A percentile compares a stretch with the other conserved stretches of the same genome.
Conservation (phyloP, 2,329 filamentous ascomycete species). For the Phaeosphaeriaceae sp. region DNA sequence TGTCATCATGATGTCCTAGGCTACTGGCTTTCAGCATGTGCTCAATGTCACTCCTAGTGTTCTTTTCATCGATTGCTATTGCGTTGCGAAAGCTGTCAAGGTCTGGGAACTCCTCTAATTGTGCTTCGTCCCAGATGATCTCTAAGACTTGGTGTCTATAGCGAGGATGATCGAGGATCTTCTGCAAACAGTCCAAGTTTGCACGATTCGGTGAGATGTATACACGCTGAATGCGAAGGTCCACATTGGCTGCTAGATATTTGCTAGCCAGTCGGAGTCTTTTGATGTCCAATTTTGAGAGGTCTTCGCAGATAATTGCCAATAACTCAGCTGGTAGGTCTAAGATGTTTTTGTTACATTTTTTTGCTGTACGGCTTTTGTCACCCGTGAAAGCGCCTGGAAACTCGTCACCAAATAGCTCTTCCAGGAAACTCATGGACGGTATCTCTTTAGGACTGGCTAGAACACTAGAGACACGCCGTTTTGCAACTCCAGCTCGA, state of each 20-base stretch:
- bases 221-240: slow-evolving; percentile 43
- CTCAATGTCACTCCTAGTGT: slow-evolving; percentile 11
- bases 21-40: slow-evolving; percentile 6
- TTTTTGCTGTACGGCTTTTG: slow-evolving; percentile 4
- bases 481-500: slow-evolving; percentile 30
- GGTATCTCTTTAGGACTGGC: slow-evolving; percentile 26
- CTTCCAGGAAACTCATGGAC: slow-evolving; percentile 32
- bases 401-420: slow-evolving; percentile 33
- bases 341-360: slow-evolving; percentile 23
- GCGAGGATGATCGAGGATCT: slow-evolving; percentile 46
- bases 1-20: slow-evolving; percentile 1
- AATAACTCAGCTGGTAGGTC: slow-evolving; percentile 29
- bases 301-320: slow-evolving; percentile 17
- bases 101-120: slow-evolving; percentile 26
- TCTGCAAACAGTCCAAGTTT: slow-evolving; percentile 48
- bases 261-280: slow-evolving; percentile 23
- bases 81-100: slow-evolving; percentile 16
- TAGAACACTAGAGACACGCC: slow-evolving; percentile 22
- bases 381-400: slow-evolving; percentile 25
- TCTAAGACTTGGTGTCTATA: slow-evolving; percentile 44
- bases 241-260: slow-evolving; percentile 21
- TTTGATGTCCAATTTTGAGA: slow-evolving; percentile 30
- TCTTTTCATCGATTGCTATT: slow-evolving; percentile 23
- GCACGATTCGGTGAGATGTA: slow-evolving; percentile 52
- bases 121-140: slow-evolving; percentile 52